Percentiles rank a stretch among this genome's conserved stretches.
phyloP scores from a whole-genome alignment of 116 monocot species.

The Posidonia oceanica region DNA sequence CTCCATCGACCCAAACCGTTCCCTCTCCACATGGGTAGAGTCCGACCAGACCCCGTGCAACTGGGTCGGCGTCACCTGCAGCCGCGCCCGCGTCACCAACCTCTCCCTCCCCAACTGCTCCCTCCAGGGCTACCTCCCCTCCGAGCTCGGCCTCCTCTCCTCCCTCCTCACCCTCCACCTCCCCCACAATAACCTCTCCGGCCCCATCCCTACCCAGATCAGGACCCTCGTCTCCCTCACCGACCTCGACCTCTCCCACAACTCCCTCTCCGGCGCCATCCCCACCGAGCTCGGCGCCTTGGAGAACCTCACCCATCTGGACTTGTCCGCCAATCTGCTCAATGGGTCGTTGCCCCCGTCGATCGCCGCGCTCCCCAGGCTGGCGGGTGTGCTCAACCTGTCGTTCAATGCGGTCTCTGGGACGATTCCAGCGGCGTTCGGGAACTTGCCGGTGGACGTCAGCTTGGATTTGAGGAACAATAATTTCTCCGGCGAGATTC shows the following conservation, averaged over 20 bases:
- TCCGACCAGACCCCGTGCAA: conserved; percentile 47
- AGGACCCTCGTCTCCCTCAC: conserved; percentile 20
- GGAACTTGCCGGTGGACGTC: conserved; percentile 60
- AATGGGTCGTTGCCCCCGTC: conserved; percentile 54
- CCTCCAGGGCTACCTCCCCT: conserved; percentile 39
- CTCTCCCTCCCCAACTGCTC: conserved; percentile 22
- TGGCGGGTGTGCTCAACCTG: conserved; percentile 73
- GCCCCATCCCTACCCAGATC: conserved; percentile 35
- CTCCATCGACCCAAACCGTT: conserved; percentile 40
- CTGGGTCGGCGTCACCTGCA: conserved; percentile 68
- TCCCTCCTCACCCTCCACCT: conserved; percentile 32
- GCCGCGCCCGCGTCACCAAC: conserved; percentile 22
- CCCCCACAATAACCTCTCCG: conserved; percentile 35
- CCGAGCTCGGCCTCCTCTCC: conserved; percentile 40
- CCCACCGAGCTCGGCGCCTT: conserved; percentile 46
- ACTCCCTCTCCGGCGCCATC: conserved; percentile 65
- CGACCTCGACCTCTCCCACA: conserved; percentile 59
- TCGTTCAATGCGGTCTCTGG: conserved; percentile 60
- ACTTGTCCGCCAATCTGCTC: conserved; percentile 62
- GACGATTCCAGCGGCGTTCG: conserved; percentile 47
- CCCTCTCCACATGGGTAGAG: conserved; percentile 47
- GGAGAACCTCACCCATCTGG: conserved; percentile 41
- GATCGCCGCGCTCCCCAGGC: conserved; percentile 39
- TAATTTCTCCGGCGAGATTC: conserved; percentile 78
- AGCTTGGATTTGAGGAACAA: conserved; percentile 65